A percentile compares a stretch with the other conserved stretches of the same genome.
Evolutionary conservation across 139 green algal genomes (phyloP).

Genomic region (Picochlorum sp.): DNA sequence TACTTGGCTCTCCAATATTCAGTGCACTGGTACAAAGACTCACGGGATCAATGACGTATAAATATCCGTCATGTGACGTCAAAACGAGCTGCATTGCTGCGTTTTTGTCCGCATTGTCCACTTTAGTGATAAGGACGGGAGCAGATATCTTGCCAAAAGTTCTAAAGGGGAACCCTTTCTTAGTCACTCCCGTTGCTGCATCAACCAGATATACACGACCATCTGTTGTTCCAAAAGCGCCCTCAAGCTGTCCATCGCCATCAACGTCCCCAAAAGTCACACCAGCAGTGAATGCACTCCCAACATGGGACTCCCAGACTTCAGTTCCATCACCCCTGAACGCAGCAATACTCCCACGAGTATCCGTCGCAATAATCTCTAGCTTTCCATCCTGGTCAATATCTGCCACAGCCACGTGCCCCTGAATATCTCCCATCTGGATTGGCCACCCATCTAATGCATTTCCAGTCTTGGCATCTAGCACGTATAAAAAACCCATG

Average conservation of each 20-base stretch:
- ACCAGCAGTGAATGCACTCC: slow-evolving; percentile 6
- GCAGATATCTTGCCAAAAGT: slow-evolving; percentile 32
- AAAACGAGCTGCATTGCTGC: slow-evolving; percentile 68
- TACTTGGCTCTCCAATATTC: slow-evolving; percentile 86
- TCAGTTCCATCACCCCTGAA: slow-evolving; percentile 65
- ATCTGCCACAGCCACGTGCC: slow-evolving; percentile 79
- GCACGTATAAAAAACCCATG: slow-evolving; percentile 90
- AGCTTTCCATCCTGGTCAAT: slow-evolving; percentile 82
- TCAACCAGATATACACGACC: slow-evolving; percentile 73
- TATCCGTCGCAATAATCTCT: slow-evolving; percentile 83
- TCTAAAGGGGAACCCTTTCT: slow-evolving; percentile 72
- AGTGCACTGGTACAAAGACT: slow-evolving; percentile 68
- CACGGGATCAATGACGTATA: slow-evolving; percentile 5
- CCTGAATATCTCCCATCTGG: slow-evolving; percentile 92
- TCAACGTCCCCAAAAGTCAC: slow-evolving; percentile 68
- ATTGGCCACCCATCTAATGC: slow-evolving; percentile 67
- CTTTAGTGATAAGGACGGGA: slow-evolving; percentile 49
- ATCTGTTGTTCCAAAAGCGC: slow-evolving; percentile 58
- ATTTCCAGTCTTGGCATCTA: slow-evolving; percentile 52
- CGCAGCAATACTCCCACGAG: slow-evolving; percentile 75
- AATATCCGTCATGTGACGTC: slow-evolving; percentile 65
- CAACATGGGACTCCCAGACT: slow-evolving; percentile 88
- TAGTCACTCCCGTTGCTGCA: slow-evolving; percentile 46
- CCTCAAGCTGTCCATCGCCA: slow-evolving; percentile 72
- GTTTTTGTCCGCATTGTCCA: background rate